Percentiles rank a stretch among this genome's conserved stretches.
Conservation (phyloP, 2,329 filamentous ascomycete genomes). For the Aspergillus fumigatiaffinis region DNA sequence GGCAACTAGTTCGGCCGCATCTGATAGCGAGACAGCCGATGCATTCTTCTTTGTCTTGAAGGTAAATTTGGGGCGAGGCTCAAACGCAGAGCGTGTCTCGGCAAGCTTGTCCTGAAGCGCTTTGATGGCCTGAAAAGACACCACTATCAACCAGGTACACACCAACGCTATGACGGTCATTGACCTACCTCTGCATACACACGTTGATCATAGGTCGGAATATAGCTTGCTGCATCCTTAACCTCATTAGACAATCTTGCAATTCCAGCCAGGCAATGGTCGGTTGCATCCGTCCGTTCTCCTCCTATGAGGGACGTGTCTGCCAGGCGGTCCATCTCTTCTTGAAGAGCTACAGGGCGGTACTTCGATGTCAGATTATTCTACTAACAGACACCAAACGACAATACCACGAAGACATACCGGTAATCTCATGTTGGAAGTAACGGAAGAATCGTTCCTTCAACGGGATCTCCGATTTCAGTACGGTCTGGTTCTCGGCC, state of each 20-base stretch:
- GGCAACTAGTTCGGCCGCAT: constrained; percentile 53
- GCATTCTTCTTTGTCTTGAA: constrained; percentile 65
- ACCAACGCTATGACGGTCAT: background rate
- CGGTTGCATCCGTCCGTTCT: constrained; percentile 75
- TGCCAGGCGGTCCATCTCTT: constrained; percentile 67
- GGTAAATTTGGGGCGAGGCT: constrained; percentile 75
- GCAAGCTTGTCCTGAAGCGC: constrained; percentile 73
- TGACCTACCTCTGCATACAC: constrained; percentile 69
- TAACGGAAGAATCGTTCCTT: constrained; percentile 82
- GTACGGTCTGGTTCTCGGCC: constrained; percentile 30
- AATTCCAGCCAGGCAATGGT: constrained; percentile 75
- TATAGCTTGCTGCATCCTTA: constrained; percentile 73
- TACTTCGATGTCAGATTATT: constrained; percentile 14
- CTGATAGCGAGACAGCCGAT: constrained; percentile 52
- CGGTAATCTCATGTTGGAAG: constrained; percentile 70
- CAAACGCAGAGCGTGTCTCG: constrained; percentile 62
- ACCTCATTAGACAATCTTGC: constrained; percentile 78
- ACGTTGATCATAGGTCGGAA: constrained; percentile 86
- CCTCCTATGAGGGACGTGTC: constrained; percentile 61
- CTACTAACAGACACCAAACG: constrained; percentile 2
- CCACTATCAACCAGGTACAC: constrained; percentile 15
- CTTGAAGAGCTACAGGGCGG: constrained; percentile 61
- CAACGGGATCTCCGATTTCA: constrained; percentile 40
- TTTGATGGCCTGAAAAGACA: constrained; percentile 64
- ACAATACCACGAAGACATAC: constrained; percentile 45